phyloP scores from a whole-genome alignment of 1,139 yeast species.

The Pichia kudriavzevii region DNA sequence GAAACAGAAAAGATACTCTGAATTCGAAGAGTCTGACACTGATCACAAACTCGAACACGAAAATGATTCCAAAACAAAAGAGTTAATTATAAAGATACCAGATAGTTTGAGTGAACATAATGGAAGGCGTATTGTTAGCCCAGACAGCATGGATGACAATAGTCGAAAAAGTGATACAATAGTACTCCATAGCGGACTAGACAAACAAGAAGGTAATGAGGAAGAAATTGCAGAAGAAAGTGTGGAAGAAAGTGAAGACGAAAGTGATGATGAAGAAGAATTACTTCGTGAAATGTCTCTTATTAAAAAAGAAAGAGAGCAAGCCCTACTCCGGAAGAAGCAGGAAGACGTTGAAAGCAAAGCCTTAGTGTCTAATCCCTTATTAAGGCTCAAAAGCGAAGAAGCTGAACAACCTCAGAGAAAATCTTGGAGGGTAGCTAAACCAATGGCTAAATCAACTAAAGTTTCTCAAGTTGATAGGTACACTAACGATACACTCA shows the following conservation, averaged over 20 bases:
- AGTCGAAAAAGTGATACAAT: too few species aligned
- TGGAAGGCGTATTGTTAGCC: too few species aligned
- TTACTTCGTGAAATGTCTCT: conserved; percentile 36
- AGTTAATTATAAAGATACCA: too few species aligned
- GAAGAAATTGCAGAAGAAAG: conserved; percentile 2
- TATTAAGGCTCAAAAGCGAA: conserved; percentile 25
- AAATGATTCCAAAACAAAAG: too few species aligned
- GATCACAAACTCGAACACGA: too few species aligned
- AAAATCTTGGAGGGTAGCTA: conserved; percentile 37
- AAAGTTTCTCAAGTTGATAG: conserved; percentile 14
- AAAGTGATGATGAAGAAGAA: conserved; percentile 28
- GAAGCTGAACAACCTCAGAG: conserved; percentile 18
- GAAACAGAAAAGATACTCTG: conserved; percentile 25
- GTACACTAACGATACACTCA: conserved; percentile 60
- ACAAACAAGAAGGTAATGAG: conserved; percentile 20
- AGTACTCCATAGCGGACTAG: too few species aligned
- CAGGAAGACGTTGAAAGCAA: conserved; percentile 21
- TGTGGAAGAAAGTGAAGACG: conserved; percentile 2
- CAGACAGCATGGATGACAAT: too few species aligned
- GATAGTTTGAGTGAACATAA: too few species aligned
- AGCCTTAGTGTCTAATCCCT: conserved; percentile 37
- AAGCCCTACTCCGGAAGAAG: conserved; percentile 22
- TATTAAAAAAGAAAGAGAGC: conserved; percentile 26
- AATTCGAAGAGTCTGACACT: conserved; percentile 23
- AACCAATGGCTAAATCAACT: conserved; percentile 4